Base-by-base conservation (phyloP, 1,139 yeast species). In the Eremothecium gossypii region DNA sequence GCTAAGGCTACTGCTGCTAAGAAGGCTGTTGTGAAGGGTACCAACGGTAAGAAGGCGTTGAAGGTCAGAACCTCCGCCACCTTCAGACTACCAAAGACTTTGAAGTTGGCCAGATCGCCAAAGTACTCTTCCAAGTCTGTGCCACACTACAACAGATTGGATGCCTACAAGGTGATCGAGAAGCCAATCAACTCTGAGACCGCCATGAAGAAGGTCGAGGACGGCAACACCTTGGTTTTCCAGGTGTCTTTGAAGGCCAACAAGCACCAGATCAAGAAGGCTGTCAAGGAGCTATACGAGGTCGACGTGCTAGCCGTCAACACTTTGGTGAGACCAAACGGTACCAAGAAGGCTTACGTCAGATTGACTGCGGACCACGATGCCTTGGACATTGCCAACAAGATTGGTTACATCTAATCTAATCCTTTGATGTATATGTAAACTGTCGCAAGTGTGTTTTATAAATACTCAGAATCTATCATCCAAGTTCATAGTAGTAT, bases 351-450 rank as follows among this genome's bases (percentile, higher is more conserved):
- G 83, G 99, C 99, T 68, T 91, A 83, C 79, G 91, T 91, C 71
- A 87, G 95, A 78, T 84, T 91, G 71, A 87, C 97, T 67, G 93
- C 96, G 70, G 98, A 93, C 75, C 85, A 83, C 79, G 99, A 91
- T 76, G 98, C 98, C 71, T 84, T 93, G 72, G 99, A 91, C 73
- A 89, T 91, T 73, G 99, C 98, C 72, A 89, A 89, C 95, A 87
- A 93, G 78, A 91, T 89, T 69, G 97, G 97, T 76, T 87, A 87
- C 91, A 83, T 86, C 72, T 86, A 79, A 79, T 63, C 61, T 46
- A 49, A 40, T 29, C 26, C 37, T 17, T 39, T 42, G 41, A 46
- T 46, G 43, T 46, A 46, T 44, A 45, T 34, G 37, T 34, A 34
- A 34, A 34, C 29, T 34, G 37, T 34, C 37, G 6, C 35, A 23